These are phyloP conservation scores for Leptographium lundbergii DNA, from an alignment of 2,329 filamentous ascomycete species.

Conservation along the genomic window DNA sequence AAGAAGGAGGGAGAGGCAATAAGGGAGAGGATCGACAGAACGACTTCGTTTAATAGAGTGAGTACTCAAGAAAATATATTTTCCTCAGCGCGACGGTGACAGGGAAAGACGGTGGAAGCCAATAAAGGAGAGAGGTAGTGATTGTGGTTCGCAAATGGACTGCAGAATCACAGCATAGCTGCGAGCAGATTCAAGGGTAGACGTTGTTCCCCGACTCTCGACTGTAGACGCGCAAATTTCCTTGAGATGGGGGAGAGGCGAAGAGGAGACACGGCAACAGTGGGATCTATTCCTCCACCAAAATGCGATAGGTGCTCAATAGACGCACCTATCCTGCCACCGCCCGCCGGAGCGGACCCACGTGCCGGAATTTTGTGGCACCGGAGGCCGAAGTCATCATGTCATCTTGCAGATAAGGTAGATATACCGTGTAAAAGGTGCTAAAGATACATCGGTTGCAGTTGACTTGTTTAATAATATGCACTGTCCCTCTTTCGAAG, in stretches of 20 bases:
- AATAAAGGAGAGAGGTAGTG: background rate
- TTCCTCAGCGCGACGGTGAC: background rate
- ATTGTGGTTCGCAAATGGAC: background rate
- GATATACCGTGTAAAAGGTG: background rate
- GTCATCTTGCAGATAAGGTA: conserved; percentile 6
- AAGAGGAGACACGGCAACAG: background rate
- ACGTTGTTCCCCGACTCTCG: background rate
- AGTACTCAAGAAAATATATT: background rate
- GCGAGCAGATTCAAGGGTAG: background rate
- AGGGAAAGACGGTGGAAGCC: background rate
- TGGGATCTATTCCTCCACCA: conserved; percentile 2
- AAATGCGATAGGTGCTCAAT: conserved; percentile 1
- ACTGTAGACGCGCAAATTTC: background rate
- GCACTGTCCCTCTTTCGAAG: no score
- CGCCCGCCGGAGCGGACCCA: background rate
- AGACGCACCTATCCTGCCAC: background rate
- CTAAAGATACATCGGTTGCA: background rate
- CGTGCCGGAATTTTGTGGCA: background rate
- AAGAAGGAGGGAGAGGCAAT: background rate
- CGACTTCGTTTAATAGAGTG: background rate
- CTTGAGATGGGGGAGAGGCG: background rate
- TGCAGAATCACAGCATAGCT: conserved; percentile 3
- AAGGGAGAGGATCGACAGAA: background rate
- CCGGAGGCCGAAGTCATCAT: background rate
- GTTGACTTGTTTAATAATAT: no score